A percentile compares a stretch with the other conserved stretches of the same genome.
phyloP scores from a whole-genome alignment of 345 rosid species.

The Linum lewisii region DNA sequence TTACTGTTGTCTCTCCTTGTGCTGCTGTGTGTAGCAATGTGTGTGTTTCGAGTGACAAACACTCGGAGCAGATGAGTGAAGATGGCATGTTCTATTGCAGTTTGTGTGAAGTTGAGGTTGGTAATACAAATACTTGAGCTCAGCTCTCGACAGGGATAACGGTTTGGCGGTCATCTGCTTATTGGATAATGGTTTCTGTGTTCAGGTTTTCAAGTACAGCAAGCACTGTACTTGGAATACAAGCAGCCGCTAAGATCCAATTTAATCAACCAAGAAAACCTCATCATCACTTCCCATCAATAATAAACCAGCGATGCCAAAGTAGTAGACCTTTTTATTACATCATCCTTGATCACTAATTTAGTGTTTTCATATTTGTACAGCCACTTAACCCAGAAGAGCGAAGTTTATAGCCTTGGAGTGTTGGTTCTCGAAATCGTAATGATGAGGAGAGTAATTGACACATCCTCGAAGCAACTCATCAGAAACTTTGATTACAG shows the following conservation, averaged over 20 bases:
- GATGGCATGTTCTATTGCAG: slow-evolving; percentile 98
- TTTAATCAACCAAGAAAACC: too few relatives aligned
- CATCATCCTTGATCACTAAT: too few relatives aligned
- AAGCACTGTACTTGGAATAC: slow-evolving; percentile 96
- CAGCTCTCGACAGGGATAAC: background rate
- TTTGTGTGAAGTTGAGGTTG: slow-evolving; percentile 95
- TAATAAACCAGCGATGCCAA: too few relatives aligned
- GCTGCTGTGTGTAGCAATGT: slow-evolving; percentile 42
- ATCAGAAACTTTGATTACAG: slow-evolving; percentile 61
- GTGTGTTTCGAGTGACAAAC: slow-evolving; percentile 42
- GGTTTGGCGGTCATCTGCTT: slow-evolving; percentile 1
- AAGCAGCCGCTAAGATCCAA: too few relatives aligned
- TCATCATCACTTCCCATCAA: too few relatives aligned
- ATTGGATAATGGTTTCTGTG: slow-evolving; percentile 11
- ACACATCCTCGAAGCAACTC: slow-evolving; percentile 51
- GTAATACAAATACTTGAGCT: slow-evolving; percentile 13
- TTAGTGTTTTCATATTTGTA: too few relatives aligned
- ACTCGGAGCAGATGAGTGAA: slow-evolving; percentile 69
- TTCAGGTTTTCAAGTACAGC: slow-evolving; percentile 89
- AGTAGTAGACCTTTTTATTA: too few relatives aligned
- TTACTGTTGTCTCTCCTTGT: slow-evolving; percentile 49
- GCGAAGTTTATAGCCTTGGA: slow-evolving; percentile 92
- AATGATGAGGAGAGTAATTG: slow-evolving; percentile 84
- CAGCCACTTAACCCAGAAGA: slow-evolving; percentile 81
- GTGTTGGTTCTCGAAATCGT: slow-evolving; percentile 80